Evolutionary conservation across 768 basidiomycete genomes (phyloP).

Genomic region (Zangia roseola): DNA sequence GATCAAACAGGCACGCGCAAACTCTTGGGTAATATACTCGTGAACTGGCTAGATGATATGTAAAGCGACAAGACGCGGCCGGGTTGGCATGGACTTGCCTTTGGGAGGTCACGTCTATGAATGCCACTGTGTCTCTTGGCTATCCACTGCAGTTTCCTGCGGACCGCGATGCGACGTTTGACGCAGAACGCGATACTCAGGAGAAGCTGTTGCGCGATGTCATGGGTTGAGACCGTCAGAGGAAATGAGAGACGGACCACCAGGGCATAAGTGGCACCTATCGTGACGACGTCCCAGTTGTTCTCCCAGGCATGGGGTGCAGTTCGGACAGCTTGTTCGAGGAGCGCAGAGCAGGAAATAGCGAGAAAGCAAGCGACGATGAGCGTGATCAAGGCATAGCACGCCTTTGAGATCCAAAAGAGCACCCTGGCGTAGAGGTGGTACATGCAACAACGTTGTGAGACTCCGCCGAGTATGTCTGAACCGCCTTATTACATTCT

Average conservation of each 20-base stretch:
- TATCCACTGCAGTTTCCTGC: slow-evolving; percentile 61
- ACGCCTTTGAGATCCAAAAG: slow-evolving; percentile 51
- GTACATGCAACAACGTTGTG: slow-evolving; percentile 15
- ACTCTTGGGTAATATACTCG: slow-evolving; percentile 70
- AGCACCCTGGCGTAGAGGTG: slow-evolving; percentile 38
- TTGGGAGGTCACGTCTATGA: slow-evolving; percentile 55
- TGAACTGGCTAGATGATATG: slow-evolving; percentile 51
- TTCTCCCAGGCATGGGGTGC: slow-evolving; percentile 54
- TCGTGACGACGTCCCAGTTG: slow-evolving; percentile 67
- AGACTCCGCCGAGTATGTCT: slow-evolving; percentile 6
- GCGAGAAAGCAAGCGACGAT: slow-evolving; percentile 52
- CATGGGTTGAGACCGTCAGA: not conserved
- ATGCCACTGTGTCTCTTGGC: slow-evolving; percentile 59
- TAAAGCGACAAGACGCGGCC: not conserved
- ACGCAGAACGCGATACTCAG: slow-evolving; percentile 60
- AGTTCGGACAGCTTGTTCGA: slow-evolving; percentile 72
- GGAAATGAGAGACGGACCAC: slow-evolving; percentile 50
- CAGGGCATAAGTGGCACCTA: slow-evolving; percentile 67
- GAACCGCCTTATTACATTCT: slow-evolving; percentile 67
- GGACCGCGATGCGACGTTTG: slow-evolving; percentile 68
- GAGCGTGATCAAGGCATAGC: slow-evolving; percentile 53
- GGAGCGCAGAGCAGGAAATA: slow-evolving; percentile 61
- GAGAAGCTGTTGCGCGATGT: slow-evolving; percentile 42
- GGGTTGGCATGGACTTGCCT: slow-evolving; percentile 37
- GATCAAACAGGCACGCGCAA: slow-evolving; percentile 70